phyloP scores from a whole-genome alignment of 139 green algal species.

The Micractinium sp. region DNA sequence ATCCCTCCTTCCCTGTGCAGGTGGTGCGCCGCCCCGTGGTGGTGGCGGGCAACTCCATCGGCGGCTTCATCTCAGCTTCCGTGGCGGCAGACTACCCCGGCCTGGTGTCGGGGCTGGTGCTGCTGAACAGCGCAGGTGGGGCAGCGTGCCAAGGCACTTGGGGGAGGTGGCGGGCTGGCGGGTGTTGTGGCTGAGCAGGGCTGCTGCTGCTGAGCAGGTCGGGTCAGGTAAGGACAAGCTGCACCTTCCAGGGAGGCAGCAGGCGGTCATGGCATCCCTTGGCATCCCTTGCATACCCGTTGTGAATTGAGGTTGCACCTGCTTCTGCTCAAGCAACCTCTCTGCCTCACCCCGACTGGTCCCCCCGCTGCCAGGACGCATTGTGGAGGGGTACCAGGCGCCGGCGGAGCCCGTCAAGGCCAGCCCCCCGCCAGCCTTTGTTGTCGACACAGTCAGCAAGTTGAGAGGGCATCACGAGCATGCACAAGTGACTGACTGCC shows the following conservation, averaged over 20 bases:
- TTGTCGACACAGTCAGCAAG: slow-evolving; percentile 52
- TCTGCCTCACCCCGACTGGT: neutral
- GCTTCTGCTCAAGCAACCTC: neutral
- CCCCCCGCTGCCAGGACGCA: slow-evolving; percentile 35
- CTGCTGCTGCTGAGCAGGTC: too few species aligned
- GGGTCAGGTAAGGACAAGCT: too few species aligned
- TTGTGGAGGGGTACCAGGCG: slow-evolving; percentile 40
- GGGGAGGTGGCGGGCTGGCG: neutral
- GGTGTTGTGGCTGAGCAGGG: neutral
- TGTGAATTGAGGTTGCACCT: too few species aligned
- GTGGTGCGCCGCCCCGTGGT: slow-evolving; percentile 85
- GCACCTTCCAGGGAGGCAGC: too few species aligned
- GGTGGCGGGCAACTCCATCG: slow-evolving; percentile 96
- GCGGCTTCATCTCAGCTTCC: slow-evolving; percentile 82
- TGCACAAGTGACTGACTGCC: too few species aligned
- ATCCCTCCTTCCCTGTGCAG: slow-evolving; percentile 13
- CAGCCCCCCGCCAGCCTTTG: slow-evolving; percentile 37
- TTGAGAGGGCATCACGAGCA: slow-evolving; percentile 1
- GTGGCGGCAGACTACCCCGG: slow-evolving; percentile 67
- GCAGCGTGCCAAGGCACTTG: neutral
- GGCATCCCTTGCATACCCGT: too few species aligned
- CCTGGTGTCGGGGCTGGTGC: slow-evolving; percentile 53
- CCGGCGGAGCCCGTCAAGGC: neutral
- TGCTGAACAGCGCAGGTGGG: slow-evolving; percentile 71
- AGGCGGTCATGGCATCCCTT: too few species aligned